A percentile compares a stretch with the other conserved stretches of the same genome.
These are phyloP conservation scores for Lichtheimia ornata DNA, from an alignment of 371 early-diverging fungal species.

Conservation along the genomic window DNA sequence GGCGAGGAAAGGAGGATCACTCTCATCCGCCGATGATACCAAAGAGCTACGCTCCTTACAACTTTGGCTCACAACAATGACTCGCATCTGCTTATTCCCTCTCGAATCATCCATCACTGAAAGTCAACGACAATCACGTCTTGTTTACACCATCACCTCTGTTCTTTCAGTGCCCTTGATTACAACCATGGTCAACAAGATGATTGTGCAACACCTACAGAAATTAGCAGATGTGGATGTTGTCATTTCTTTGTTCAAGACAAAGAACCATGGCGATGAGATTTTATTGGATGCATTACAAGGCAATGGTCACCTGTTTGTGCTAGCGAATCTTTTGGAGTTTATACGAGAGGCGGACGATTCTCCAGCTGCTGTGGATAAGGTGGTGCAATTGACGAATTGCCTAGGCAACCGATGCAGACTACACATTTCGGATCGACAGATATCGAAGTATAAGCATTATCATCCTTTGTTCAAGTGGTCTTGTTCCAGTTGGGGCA, in stretches of 20 bases:
- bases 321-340: constrained; percentile 57
- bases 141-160: constrained; percentile 23
- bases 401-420: constrained; percentile 39
- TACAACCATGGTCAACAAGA: constrained; percentile 17
- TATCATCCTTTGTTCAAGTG: constrained; percentile 74
- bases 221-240: constrained; percentile 15
- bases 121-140: constrained; percentile 10
- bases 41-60: constrained; percentile 36
- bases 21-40: constrained; percentile 22
- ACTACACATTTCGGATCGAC: constrained; percentile 46
- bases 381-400: constrained; percentile 28
- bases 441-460: constrained; percentile 39
- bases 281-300: constrained; percentile 13
- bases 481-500: constrained; percentile 47
- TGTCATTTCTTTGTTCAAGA: constrained; percentile 5
- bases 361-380: not conserved
- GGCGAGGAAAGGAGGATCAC: constrained; percentile 10
- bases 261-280: constrained; percentile 9
- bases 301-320: constrained; percentile 58
- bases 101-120: constrained; percentile 37
- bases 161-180: constrained; percentile 25
- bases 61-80: constrained; percentile 57
- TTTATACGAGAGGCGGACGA: constrained; percentile 24
- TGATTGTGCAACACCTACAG: constrained; percentile 21
- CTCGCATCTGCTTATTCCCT: constrained; percentile 49